Conservation (phyloP, 768 basidiomycete species). For the Collybia mongolica region DNA sequence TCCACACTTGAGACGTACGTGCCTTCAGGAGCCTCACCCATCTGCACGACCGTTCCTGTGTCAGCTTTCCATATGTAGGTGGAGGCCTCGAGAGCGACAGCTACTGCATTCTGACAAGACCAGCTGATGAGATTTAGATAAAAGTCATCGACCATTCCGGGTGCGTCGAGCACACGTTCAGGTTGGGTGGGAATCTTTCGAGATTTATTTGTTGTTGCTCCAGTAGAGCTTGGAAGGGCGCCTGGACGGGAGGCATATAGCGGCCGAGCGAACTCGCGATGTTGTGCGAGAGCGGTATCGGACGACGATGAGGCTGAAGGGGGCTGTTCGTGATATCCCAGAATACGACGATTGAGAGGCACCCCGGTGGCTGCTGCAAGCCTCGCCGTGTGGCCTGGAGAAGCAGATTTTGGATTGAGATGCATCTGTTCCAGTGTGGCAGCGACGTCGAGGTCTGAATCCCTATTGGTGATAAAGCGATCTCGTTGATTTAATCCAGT, state of each 20-base stretch:
- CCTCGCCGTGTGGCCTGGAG: slow-evolving; percentile 78
- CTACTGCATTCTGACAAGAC: slow-evolving; percentile 84
- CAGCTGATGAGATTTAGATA: slow-evolving; percentile 94
- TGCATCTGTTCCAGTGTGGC: slow-evolving; percentile 65
- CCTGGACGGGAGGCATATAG: slow-evolving; percentile 69
- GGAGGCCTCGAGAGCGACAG: slow-evolving; percentile 82
- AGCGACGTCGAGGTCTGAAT: slow-evolving; percentile 50
- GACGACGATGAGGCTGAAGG: slow-evolving; percentile 68
- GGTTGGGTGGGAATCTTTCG: slow-evolving; percentile 85
- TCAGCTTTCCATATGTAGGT: slow-evolving; percentile 97
- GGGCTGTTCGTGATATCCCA: slow-evolving; percentile 87
- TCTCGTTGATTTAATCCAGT: slow-evolving; percentile 50
- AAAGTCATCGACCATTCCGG: slow-evolving; percentile 92
- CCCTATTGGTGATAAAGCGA: slow-evolving; percentile 68
- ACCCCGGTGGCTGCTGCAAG: slow-evolving; percentile 76
- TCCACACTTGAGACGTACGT: slow-evolving; percentile 75
- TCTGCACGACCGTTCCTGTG: slow-evolving; percentile 76
- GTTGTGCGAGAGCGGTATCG: slow-evolving; percentile 71
- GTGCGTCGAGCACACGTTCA: slow-evolving; percentile 93
- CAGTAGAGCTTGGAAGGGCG: slow-evolving; percentile 60
- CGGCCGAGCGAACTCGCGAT: slow-evolving; percentile 75
- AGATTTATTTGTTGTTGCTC: slow-evolving; percentile 63
- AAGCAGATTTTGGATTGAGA: slow-evolving; percentile 55
- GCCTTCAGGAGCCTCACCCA: slow-evolving; percentile 75
- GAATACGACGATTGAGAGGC: slow-evolving; percentile 75